phyloP scores from a whole-genome alignment of 2,329 filamentous ascomycete genomes.

The Sodiomyces alkalinus region DNA sequence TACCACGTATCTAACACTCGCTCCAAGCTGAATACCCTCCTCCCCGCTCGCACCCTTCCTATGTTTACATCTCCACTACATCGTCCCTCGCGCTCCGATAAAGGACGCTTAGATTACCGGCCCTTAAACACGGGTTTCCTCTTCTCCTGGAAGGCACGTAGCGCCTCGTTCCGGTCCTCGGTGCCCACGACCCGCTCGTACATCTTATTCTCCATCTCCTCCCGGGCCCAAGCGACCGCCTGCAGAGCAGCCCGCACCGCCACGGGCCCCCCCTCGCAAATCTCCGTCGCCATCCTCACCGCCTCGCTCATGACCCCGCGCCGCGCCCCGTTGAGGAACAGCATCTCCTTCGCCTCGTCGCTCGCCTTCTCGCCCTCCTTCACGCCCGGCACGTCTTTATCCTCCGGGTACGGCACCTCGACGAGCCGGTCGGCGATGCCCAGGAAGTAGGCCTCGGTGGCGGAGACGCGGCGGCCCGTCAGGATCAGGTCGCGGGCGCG shows the following conservation, averaged over 20 bases:
- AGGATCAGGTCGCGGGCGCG: slow-evolving; percentile 83
- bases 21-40: too few relatives aligned
- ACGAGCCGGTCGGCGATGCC: slow-evolving; percentile 85
- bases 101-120: slow-evolving; percentile 18
- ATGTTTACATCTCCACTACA: too few relatives aligned
- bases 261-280: slow-evolving; percentile 79
- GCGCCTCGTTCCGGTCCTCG: slow-evolving; percentile 75
- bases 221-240: slow-evolving; percentile 58
- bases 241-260: slow-evolving; percentile 66
- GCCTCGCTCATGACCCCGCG: slow-evolving; percentile 59
- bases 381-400: slow-evolving; percentile 21
- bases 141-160: slow-evolving; percentile 64
- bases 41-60: too few relatives aligned
- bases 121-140: slow-evolving; percentile 44
- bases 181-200: slow-evolving; percentile 74
- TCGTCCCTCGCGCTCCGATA: neutral
- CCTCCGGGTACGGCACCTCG: slow-evolving; percentile 48
- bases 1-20: too few relatives aligned
- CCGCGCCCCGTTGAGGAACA: slow-evolving; percentile 42
- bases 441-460: slow-evolving; percentile 77
- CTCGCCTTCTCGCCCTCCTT: slow-evolving; percentile 21
- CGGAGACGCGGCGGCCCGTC: slow-evolving; percentile 73
- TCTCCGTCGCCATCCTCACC: slow-evolving; percentile 64
- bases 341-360: slow-evolving; percentile 16
- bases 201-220: slow-evolving; percentile 72